These are phyloP conservation scores for Phalaenopsis hybrid DNA, from an alignment of 116 monocot species.

Conservation along the genomic window DNA sequence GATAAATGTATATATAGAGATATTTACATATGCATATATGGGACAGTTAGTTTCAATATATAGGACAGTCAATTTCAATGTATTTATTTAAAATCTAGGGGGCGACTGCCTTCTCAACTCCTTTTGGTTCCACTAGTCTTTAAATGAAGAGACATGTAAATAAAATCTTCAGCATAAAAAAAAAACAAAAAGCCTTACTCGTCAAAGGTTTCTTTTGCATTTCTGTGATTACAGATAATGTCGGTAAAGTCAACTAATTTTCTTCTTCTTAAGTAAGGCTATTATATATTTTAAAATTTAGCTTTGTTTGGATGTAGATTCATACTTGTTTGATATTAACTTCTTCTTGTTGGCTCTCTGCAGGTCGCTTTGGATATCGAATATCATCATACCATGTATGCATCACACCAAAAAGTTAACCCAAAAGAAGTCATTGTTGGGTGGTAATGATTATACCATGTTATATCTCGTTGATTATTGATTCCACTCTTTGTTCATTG, in stretches of 20 bases:
- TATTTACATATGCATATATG: no score
- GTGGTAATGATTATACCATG: conserved; percentile 45
- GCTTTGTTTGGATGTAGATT: not conserved
- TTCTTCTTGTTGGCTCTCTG: not conserved
- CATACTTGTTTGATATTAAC: not conserved
- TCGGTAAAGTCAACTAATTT: not conserved
- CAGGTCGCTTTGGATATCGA: conserved; percentile 96
- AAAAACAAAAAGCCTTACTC: not conserved
- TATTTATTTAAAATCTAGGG: no score
- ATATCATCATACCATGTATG: conserved; percentile 88
- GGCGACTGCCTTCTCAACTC: no score
- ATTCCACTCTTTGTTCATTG: not conserved
- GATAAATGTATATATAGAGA: no score
- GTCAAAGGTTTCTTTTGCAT: not conserved
- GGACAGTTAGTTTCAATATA: no score
- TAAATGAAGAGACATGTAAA: not conserved
- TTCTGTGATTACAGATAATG: not conserved
- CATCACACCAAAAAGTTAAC: conserved; percentile 88
- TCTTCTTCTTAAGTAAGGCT: not conserved
- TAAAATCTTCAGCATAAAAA: not conserved
- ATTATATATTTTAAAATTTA: not conserved
- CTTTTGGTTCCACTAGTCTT: not conserved
- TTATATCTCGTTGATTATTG: not conserved
- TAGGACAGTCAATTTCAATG: no score
- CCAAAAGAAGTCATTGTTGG: conserved; percentile 94